phyloP scores from a whole-genome alignment of 2,329 filamentous ascomycete genomes.

The Botrytis paeoniae region DNA sequence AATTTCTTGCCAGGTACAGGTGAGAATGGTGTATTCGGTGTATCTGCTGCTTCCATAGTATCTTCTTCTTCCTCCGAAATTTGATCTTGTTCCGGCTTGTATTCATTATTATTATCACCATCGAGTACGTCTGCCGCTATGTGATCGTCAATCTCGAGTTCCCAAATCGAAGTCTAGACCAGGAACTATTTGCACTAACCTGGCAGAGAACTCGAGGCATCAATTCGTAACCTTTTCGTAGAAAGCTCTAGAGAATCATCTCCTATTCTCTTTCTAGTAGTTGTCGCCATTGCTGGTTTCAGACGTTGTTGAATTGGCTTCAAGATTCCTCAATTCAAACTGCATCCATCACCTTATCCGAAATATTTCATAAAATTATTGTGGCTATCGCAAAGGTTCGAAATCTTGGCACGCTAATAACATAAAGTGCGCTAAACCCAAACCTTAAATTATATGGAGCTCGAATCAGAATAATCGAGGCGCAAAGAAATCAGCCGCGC shows the following conservation, averaged over 20 bases:
- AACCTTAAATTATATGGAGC: conserved; percentile 30
- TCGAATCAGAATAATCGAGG: conserved; percentile 15
- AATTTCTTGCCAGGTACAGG: conserved; percentile 49
- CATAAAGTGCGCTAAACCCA: conserved; percentile 18
- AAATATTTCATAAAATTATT: conserved; percentile 22
- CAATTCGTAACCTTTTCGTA: conserved; percentile 29
- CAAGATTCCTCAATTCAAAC: not conserved
- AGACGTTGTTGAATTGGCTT: conserved; percentile 5
- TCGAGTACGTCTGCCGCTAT: conserved; percentile 42
- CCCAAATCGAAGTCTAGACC: conserved; percentile 21
- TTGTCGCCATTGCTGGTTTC: conserved; percentile 28
- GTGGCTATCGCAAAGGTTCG: conserved; percentile 16
- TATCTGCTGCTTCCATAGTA: conserved; percentile 39
- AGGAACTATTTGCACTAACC: conserved; percentile 16
- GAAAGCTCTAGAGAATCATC: conserved; percentile 22
- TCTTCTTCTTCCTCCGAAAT: conserved; percentile 39
- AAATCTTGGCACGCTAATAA: conserved; percentile 30
- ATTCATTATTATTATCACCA: conserved; percentile 38
- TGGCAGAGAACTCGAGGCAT: conserved; percentile 18
- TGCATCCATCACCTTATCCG: conserved; percentile 10
- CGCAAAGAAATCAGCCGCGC: conserved; percentile 17
- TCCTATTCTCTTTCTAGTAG: conserved; percentile 29
- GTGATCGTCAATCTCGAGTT: conserved; percentile 12
- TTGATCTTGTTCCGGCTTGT: conserved; percentile 37
- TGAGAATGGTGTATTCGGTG: conserved; percentile 50